phyloP scores from a whole-genome alignment of 1,284 basidiomycete genomes.

The Rhizopogon parksii region DNA sequence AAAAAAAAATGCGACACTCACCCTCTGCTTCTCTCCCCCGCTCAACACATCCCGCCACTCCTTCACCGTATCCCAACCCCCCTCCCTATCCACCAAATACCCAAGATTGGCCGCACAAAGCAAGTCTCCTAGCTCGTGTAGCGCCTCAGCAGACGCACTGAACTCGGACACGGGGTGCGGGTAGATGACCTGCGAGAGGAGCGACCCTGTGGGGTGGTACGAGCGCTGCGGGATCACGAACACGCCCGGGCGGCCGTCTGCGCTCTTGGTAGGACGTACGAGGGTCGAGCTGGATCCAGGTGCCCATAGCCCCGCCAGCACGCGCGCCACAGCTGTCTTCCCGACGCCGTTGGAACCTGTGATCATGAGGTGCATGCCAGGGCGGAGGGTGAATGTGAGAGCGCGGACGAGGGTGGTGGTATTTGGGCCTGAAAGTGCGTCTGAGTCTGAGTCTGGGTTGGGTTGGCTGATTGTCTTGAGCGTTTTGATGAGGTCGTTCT shows the following conservation, averaged over 20 bases:
- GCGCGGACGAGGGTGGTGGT: conserved; percentile 57
- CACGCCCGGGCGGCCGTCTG: conserved; percentile 39
- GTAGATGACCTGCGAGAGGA: conserved; percentile 76
- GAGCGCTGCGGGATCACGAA: conserved; percentile 91
- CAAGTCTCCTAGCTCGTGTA: conserved; percentile 67
- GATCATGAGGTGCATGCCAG: conserved; percentile 89
- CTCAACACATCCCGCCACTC: conserved; percentile 95
- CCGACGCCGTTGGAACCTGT: conserved; percentile 92
- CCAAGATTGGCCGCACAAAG: conserved; percentile 77
- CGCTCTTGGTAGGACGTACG: conserved; percentile 10
- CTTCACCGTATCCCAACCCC: conserved; percentile 84
- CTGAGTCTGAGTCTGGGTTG: background rate
- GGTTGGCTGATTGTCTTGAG: background rate
- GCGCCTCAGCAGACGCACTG: conserved; percentile 44
- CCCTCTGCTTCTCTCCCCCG: conserved; percentile 81
- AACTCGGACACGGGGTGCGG: background rate
- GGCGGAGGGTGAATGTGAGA: conserved; percentile 63
- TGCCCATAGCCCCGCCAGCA: conserved; percentile 87
- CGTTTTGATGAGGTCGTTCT: conserved; percentile 9
- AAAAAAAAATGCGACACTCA: background rate
- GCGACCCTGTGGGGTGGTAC: conserved; percentile 82
- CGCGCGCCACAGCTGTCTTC: conserved; percentile 88
- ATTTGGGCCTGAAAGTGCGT: conserved; percentile 1
- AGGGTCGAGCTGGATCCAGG: conserved; percentile 37
- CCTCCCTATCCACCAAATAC: conserved; percentile 84